A percentile compares a stretch with the other conserved stretches of the same genome.
These are phyloP conservation scores for Globisporangium nagaii DNA, from an alignment of 352 stramenopile genomes.

Conservation along the genomic window DNA sequence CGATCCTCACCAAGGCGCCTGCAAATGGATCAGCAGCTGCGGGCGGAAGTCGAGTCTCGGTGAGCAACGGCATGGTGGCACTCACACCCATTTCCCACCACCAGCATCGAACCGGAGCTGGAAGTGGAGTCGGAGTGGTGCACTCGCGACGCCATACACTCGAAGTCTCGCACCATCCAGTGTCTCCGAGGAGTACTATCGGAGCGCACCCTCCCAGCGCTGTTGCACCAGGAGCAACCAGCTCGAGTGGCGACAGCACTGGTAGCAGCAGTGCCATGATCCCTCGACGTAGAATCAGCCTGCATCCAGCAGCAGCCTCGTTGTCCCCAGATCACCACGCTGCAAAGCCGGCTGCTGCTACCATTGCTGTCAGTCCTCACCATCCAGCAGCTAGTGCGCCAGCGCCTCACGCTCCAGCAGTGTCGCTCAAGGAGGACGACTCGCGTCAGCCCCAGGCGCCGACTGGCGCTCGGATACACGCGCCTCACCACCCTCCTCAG, in stretches of 20 bases:
- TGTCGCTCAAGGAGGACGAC: conserved; percentile 19
- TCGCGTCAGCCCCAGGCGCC: not conserved
- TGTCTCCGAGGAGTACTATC: not conserved
- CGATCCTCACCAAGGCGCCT: not conserved
- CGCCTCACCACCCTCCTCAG: not conserved
- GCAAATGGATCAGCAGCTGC: not conserved
- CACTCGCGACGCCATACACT: conserved; percentile 12
- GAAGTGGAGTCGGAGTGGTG: not conserved
- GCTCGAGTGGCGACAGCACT: not conserved
- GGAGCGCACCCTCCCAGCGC: not conserved
- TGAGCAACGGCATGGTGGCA: conserved; percentile 34
- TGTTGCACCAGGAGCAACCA: not conserved
- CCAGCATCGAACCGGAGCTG: not conserved
- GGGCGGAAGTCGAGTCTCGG: conserved; percentile 9
- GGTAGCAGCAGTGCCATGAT: not conserved
- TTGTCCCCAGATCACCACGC: not conserved
- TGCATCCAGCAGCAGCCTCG: not conserved
- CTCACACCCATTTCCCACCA: conserved; percentile 19
- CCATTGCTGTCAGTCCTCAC: no score
- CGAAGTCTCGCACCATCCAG: conserved; percentile 2
- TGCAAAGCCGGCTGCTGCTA: not conserved
- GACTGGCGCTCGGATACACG: conserved; percentile 16
- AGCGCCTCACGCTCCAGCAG: not conserved
- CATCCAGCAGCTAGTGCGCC: not conserved
- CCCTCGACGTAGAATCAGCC: not conserved